Base-by-base conservation (phyloP, 768 basidiomycete genomes). In the Coprinopsis marcescibilis region DNA sequence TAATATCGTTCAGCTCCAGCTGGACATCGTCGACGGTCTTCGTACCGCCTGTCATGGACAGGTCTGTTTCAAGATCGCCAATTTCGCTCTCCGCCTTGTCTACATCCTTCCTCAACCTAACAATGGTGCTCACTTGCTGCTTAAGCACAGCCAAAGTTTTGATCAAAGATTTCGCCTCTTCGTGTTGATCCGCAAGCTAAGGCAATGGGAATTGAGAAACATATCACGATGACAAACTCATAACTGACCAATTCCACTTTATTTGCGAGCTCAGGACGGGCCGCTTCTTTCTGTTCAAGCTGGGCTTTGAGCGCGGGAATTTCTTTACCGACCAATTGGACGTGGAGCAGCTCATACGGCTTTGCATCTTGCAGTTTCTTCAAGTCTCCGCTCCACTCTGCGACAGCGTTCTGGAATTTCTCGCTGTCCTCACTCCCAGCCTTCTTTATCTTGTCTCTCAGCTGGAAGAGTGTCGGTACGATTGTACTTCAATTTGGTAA, bases 11-110 rank as follows among this genome's bases (percentile, higher is more conserved):
- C 4, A 96, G 69, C 57, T 96, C 84, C 20, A 55, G 65, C 61
- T 97, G 87, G 13, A 97, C 84, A 38, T 94, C 92, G 37, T 91
- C 88, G 1, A 79, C 77, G 1, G 93, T 92, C 63, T 81, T 89
- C 12, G 78, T 76, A 26, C 84, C 85, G 2, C 93, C 94, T 2
- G 81, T 81, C 5, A 75, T 65, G 15, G 74, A 66, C 13, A 99
- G 73, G 38, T 86, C 80, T 38, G 67, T 66, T 62, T 96, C 89
- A 36, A 92, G 67, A 38, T 70, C 66, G 7, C 61, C 51, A 36
- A 85, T 76, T 30, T 92, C 89, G 33, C 73, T 66, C 43, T 73
- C 70, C 14, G 90, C 72, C 12, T 70, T 70, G 44, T 77, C 71
- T 27, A 81, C 62, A 53, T 89, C 82, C 55, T 66, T 70, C 44